Evolutionary conservation across 371 early-diverging fungal genomes (phyloP), one percentile per base, ranked within the genome.

Genomic region (Gilbertella persicaria): DNA sequence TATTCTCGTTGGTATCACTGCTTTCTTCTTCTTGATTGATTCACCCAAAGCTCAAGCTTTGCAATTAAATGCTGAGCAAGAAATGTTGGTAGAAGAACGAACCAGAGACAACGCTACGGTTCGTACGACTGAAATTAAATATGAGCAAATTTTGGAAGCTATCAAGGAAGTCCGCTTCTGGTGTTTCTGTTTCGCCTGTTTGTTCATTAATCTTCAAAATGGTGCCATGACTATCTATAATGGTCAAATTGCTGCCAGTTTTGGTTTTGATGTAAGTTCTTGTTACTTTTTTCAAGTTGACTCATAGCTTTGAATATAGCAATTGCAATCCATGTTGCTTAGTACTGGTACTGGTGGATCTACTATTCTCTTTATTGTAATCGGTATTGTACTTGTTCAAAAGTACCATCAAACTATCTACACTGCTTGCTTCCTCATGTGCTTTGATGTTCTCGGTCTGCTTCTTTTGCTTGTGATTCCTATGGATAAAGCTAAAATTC

Each of bases 21-120:
- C 62, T 39, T 69, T 66, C 36, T 60, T 69, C 43, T 73, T 73
- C 33, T 49, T 73, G 23, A 53, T 67, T 20, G 73, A 73, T 50
- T 53, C 58, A 44, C 65, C 73, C n/a, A 62, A 62, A 45, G 59
- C 67, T 9, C 23, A 53, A 5, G 60, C 64, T 26, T 48, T 68
- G 14, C 48, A 55, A 30, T 54, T 66, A 6, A 69, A 66, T 19
- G 63, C 65, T 12, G 73, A 68, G 49, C 64, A 73, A 43, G 58
- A 68, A 44, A 58, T 63, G 21, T 44, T 69, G 24, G 67, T 73
- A 4, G 69, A 68, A 42, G 64, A 66, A 36, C 56, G 66, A 20
- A 59, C 58, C 5, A 50, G 51, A 10, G 69, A 73, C 25, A 68
- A 69, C 24, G 67, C 69, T 14, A 69, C 61, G 3, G 59, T 68